Evolutionary conservation across 2,329 filamentous ascomycete genomes (phyloP).

Genomic region (Clarireedia sp.): DNA sequence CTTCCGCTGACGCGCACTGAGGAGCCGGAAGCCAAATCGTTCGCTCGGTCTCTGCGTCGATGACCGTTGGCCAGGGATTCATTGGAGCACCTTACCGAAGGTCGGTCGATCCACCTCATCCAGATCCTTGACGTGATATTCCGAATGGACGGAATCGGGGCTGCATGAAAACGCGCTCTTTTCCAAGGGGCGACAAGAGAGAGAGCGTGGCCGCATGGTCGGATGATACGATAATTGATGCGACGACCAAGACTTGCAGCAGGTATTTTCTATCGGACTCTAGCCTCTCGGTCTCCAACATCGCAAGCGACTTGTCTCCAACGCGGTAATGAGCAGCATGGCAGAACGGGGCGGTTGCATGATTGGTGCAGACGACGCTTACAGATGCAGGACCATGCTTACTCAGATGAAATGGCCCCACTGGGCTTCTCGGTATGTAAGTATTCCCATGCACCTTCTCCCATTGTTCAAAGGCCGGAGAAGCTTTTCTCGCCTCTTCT

Average conservation of each 20-base stretch:
- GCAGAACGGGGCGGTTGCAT: neutral
- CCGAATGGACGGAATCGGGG: conserved; percentile 2
- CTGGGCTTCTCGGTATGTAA: neutral
- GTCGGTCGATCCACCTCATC: neutral
- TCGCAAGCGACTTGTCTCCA: neutral
- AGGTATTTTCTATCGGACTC: too few species aligned
- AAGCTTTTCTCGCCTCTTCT: neutral
- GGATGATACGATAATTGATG: too few species aligned
- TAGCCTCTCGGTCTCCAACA: too few species aligned
- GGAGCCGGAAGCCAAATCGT: neutral
- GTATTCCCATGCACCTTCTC: too few species aligned
- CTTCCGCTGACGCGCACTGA: conserved; percentile 5
- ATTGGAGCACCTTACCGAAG: neutral
- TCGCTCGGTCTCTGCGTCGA: neutral
- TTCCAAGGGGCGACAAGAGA: too few species aligned
- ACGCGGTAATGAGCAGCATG: neutral
- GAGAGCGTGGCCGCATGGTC: too few species aligned
- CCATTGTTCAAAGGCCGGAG: neutral
- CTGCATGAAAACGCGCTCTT: neutral
- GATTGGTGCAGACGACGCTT: neutral
- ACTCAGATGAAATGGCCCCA: conserved; percentile 1
- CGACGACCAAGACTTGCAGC: too few species aligned
- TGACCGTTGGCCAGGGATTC: neutral
- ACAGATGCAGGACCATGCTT: conserved; percentile 9
- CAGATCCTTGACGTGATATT: neutral